These are phyloP conservation scores for Paraphaeosphaeria minitans DNA, from an alignment of 2,329 filamentous ascomycete genomes.

Conservation along the genomic window DNA sequence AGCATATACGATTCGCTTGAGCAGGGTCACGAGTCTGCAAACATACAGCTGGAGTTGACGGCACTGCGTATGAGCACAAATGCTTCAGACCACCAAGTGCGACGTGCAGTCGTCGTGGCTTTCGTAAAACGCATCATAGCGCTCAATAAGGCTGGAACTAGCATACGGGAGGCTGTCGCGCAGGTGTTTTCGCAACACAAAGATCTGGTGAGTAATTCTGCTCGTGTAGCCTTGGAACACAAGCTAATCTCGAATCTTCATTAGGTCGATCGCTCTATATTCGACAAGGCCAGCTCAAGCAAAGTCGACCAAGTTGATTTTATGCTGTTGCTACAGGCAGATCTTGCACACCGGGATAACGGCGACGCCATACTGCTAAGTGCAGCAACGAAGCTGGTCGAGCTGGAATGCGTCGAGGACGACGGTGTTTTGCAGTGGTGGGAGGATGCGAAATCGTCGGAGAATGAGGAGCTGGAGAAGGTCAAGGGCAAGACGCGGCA, in stretches of 20 bases:
- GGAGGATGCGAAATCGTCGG: slow-evolving; percentile 72
- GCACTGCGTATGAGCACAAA: slow-evolving; percentile 89
- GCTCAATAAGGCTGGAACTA: slow-evolving; percentile 59
- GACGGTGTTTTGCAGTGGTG: slow-evolving; percentile 91
- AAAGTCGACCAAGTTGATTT: slow-evolving; percentile 83
- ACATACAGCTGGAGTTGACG: slow-evolving; percentile 93
- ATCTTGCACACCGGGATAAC: slow-evolving; percentile 69
- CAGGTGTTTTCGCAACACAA: slow-evolving; percentile 58
- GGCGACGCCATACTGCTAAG: slow-evolving; percentile 74
- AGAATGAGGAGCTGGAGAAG: slow-evolving; percentile 69
- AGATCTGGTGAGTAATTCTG: slow-evolving; percentile 48
- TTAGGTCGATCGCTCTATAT: slow-evolving; percentile 63
- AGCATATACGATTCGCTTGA: slow-evolving; percentile 87
- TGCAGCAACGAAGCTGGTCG: slow-evolving; percentile 82
- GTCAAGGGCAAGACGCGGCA: slow-evolving; percentile 76
- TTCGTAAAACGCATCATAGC: slow-evolving; percentile 82
- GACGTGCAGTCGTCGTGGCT: slow-evolving; percentile 81
- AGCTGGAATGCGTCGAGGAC: slow-evolving; percentile 83
- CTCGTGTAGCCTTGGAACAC: slow-evolving; percentile 30
- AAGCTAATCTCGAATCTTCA: slow-evolving; percentile 58
- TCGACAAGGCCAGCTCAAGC: slow-evolving; percentile 57
- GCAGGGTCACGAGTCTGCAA: slow-evolving; percentile 72
- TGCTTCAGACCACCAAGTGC: slow-evolving; percentile 86
- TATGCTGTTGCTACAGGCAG: slow-evolving; percentile 78
- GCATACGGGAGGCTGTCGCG: slow-evolving; percentile 49